These are phyloP conservation scores for Plectranthus barbatus DNA, from an alignment of 257 asterid species.

Conservation along the genomic window DNA sequence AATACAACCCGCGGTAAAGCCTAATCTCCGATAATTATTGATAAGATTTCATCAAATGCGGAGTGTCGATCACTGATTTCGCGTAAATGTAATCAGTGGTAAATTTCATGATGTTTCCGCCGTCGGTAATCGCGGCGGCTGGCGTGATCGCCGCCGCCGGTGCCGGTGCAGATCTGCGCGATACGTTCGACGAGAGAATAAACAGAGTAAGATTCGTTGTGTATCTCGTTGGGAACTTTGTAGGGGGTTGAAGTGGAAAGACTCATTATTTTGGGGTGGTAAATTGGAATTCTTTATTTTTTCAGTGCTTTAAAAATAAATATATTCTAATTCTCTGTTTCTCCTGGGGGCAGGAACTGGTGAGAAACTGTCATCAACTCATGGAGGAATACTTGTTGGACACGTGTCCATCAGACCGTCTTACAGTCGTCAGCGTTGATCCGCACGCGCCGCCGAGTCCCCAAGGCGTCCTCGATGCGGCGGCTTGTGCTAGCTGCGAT, in stretches of 20 bases:
- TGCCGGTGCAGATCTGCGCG: conserved; percentile 11
- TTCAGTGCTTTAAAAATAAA: conserved; percentile 2
- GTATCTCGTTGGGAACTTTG: not conserved
- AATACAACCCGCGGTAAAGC: conserved; percentile 42
- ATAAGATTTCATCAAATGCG: not conserved
- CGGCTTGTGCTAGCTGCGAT: conserved; percentile 47
- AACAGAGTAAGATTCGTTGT: conserved; percentile 27
- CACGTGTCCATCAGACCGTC: conserved; percentile 33
- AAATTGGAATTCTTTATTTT: not conserved
- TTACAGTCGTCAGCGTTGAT: conserved; percentile 8
- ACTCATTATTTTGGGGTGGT: not conserved
- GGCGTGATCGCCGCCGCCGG: conserved; percentile 45
- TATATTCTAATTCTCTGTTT: not conserved
- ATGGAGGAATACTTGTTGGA: conserved; percentile 47
- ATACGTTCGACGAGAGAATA: conserved; percentile 25
- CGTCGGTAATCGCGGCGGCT: conserved; percentile 53
- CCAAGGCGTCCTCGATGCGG: conserved; percentile 51
- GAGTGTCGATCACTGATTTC: not conserved
- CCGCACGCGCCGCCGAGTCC: conserved; percentile 60
- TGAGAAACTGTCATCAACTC: conserved; percentile 55
- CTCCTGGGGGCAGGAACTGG: conserved; percentile 39
- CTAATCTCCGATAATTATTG: not conserved
- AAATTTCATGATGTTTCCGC: conserved; percentile 32
- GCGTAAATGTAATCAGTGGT: conserved; percentile 23
- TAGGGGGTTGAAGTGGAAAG: not conserved